These are phyloP conservation scores for Hortaea sp. DNA, from an alignment of 2,329 filamentous ascomycete species.

Conservation along the genomic window DNA sequence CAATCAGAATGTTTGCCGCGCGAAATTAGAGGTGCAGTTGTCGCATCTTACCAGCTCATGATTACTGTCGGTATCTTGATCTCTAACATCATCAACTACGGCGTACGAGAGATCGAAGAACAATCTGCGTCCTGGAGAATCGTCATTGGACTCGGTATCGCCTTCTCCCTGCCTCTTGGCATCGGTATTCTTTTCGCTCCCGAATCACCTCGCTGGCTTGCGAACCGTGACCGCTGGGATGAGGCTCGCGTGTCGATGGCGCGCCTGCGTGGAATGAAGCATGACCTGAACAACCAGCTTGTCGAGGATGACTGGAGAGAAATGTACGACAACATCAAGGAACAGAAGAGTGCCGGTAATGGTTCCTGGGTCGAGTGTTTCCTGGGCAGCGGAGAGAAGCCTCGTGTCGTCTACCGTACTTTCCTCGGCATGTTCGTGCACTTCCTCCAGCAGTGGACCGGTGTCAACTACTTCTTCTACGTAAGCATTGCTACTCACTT, in stretches of 20 bases:
- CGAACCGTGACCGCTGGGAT: constrained; percentile 52
- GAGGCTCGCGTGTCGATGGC: constrained; percentile 27
- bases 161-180: constrained; percentile 29
- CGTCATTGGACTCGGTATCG: constrained; percentile 23
- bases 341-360: constrained; percentile 23
- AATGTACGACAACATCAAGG: constrained; percentile 31
- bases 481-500: constrained; percentile 33
- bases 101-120: constrained; percentile 40
- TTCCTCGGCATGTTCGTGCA: constrained; percentile 23
- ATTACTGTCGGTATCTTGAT: constrained; percentile 58
- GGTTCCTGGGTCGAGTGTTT: constrained; percentile 26
- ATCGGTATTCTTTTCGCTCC: constrained; percentile 48
- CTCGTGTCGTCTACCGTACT: constrained; percentile 29
- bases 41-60: constrained; percentile 39
- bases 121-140: constrained; percentile 25
- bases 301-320: constrained; percentile 32
- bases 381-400: constrained; percentile 30
- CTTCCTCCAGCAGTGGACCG: constrained; percentile 25
- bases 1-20: constrained; percentile 35
- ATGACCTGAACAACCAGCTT: constrained; percentile 33
- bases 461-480: constrained; percentile 25
- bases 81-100: constrained; percentile 58
- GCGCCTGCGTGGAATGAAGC: constrained; percentile 27
- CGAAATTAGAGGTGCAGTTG: constrained; percentile 35
- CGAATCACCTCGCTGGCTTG: constrained; percentile 56